Percentiles rank a stretch among this genome's conserved stretches.
Evolutionary conservation across 169 alveolate genomes (phyloP).

Genomic region (Plasmodium gallinaceum): DNA sequence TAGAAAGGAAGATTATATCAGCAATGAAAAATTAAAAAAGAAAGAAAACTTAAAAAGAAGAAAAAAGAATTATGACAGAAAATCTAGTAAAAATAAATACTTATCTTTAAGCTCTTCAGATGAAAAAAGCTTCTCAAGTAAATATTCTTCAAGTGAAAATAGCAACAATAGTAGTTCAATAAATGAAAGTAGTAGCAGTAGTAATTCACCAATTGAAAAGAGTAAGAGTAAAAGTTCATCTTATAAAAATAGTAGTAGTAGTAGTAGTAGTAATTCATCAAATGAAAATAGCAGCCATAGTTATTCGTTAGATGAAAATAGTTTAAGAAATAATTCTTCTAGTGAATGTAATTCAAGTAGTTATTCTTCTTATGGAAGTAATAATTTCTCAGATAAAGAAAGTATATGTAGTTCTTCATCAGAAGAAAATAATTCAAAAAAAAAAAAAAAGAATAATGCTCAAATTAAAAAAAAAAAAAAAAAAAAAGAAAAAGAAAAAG

Average conservation of each 20-base stretch:
- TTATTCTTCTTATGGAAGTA: slow-evolving; percentile 7
- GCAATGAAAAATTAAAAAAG: slow-evolving; percentile 5
- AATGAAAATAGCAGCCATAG: slow-evolving; percentile 3
- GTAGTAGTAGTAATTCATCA: slow-evolving; percentile 1
- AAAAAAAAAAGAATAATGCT: not conserved
- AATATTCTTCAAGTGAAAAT: not conserved
- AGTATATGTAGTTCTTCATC: slow-evolving; percentile 15
- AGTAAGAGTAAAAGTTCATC: not conserved
- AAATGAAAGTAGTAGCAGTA: not conserved
- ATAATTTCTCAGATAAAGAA: slow-evolving; percentile 6
- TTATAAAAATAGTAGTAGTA: not conserved
- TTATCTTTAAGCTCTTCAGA: not conserved
- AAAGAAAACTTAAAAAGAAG: not conserved
- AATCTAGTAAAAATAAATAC: not conserved
- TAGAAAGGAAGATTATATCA: not conserved
- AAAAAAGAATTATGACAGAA: not conserved
- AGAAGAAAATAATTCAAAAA: not conserved
- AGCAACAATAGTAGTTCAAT: not conserved
- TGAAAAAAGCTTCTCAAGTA: not conserved
- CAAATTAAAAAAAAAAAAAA: not conserved
- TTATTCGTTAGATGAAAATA: not conserved
- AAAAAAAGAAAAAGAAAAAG: not conserved
- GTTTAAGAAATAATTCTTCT: not conserved
- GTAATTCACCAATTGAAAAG: not conserved
- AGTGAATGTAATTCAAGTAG: not conserved